Evolutionary conservation across 2,329 filamentous ascomycete species (phyloP).

Genomic region (Macrophomina phaseolina): DNA sequence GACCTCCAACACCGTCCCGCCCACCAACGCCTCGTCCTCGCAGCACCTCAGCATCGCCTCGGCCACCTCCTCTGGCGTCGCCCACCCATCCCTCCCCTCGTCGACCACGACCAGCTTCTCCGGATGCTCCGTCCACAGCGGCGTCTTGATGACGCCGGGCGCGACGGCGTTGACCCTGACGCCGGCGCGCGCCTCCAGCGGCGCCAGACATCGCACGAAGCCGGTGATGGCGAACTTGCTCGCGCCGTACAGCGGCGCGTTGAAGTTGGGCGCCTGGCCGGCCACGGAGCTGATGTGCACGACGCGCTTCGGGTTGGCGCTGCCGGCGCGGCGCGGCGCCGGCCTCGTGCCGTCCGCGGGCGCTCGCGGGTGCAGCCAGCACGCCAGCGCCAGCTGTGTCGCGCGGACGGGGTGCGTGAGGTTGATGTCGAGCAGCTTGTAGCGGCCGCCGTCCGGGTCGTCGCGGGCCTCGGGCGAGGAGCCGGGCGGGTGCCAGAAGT

Average conservation of each 20-base stretch:
- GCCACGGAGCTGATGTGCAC: constrained; percentile 53
- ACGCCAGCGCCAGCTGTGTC: constrained; percentile 54
- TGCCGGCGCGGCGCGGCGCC: constrained; percentile 35
- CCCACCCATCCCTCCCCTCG: constrained; percentile 59
- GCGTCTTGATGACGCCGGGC: constrained; percentile 66
- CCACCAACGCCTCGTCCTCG: constrained; percentile 50
- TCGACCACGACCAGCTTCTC: constrained; percentile 63
- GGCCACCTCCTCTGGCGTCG: constrained; percentile 66
- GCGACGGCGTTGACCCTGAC: constrained; percentile 66
- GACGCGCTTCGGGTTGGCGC: constrained; percentile 53
- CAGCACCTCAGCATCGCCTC: constrained; percentile 63
- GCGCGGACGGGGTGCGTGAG: constrained; percentile 54
- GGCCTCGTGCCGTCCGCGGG: constrained; percentile 31
- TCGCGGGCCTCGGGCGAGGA: constrained; percentile 41
- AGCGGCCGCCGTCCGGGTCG: constrained; percentile 35
- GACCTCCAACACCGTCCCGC: constrained; percentile 63
- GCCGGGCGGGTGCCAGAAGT: constrained; percentile 57
- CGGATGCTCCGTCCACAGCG: constrained; percentile 66
- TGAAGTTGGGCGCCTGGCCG: constrained; percentile 47
- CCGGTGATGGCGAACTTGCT: constrained; percentile 54
- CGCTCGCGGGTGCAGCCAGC: constrained; percentile 45
- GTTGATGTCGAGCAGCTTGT: constrained; percentile 53
- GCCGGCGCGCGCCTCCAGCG: constrained; percentile 55
- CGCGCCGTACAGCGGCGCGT: constrained; percentile 52
- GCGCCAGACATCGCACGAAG: constrained; percentile 57